These are phyloP conservation scores for Fusarium miscanthi DNA, from an alignment of 2,329 filamentous ascomycete genomes.

Conservation along the genomic window DNA sequence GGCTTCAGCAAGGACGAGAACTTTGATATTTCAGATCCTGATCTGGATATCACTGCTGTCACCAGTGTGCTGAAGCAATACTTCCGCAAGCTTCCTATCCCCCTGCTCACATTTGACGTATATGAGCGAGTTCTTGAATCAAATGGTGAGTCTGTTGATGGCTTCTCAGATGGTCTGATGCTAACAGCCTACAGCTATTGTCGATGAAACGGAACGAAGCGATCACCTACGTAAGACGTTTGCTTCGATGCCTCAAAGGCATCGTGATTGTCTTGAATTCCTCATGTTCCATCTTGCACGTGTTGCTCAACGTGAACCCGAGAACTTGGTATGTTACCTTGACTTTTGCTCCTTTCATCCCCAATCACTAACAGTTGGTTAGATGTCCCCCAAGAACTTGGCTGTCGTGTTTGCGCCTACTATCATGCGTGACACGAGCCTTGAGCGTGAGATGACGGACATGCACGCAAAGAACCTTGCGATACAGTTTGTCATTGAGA, in stretches of 20 bases:
- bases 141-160: conserved; percentile 64
- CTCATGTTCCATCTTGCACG: conserved; percentile 92
- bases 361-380: conserved; percentile 22
- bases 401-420: conserved; percentile 98
- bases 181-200: conserved; percentile 63
- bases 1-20: conserved; percentile 89
- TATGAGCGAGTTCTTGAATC: conserved; percentile 92
- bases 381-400: conserved; percentile 97
- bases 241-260: conserved; percentile 81
- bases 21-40: conserved; percentile 92
- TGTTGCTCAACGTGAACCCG: conserved; percentile 82
- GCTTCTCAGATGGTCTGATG: not conserved
- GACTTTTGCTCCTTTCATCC: not conserved
- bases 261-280: conserved; percentile 91
- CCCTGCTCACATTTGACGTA: conserved; percentile 89
- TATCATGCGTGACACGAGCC: conserved; percentile 90
- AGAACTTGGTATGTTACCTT: conserved; percentile 76
- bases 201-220: conserved; percentile 74
- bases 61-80: conserved; percentile 98
- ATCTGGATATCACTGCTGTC: conserved; percentile 94
- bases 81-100: conserved; percentile 90
- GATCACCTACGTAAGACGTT: conserved; percentile 78
- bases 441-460: conserved; percentile 95
- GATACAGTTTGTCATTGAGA: conserved; percentile 92
- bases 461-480: conserved; percentile 93